Evolutionary conservation across 495 filamentous ascomycete species (phyloP), one percentile per base, ranked within the genome.

Genomic region (Articulospora tetracladia): DNA sequence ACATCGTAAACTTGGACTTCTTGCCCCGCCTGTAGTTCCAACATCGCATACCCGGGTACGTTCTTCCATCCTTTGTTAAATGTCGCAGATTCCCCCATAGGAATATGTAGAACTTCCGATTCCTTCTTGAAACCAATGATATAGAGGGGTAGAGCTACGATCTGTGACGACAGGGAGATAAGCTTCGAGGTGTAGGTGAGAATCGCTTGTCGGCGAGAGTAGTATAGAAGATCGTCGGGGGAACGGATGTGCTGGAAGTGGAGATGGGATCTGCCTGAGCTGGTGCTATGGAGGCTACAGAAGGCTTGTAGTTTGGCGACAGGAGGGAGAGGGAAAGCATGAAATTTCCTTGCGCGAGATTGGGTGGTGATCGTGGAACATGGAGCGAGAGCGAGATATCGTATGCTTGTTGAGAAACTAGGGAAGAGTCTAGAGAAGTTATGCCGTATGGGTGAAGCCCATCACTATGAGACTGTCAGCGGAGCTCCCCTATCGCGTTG

Each of bases 301-400:
- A 46, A 19, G 53, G 70, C 66, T 3, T 70, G 32, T 70, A 69
- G 15, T 69, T 65, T 39, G 71, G 70, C 1, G 78, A 74, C 32
- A 85, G 74, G 13, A 93, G 77, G 17, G 82, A 75, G n/a, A 97
- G 75, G 53, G 91, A 85, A 15, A 96, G 75, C 93, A 98, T 98
- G 79, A 98, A 98, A 73, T 97, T 97, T 22, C 93, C 94, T 26
- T 70, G 73, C 8, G 70, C 74, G 20, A 83, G 67, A 68, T 91
- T 91, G 1, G 69, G 41, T 0, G 79, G 83, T 3, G 83, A 85
- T 17, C 80, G 76, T 3, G 88, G 88, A 3, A 92, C 64, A 0
- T 70, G 73, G 12, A 92, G 76, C 25, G 79, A 72, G 2, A 90
- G 70, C 8, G 72, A 69, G 44, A 91, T 76, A 68, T 89, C 83